Base-by-base conservation (phyloP, 2,329 filamentous ascomycete genomes). In the Fusarium chaquense region DNA sequence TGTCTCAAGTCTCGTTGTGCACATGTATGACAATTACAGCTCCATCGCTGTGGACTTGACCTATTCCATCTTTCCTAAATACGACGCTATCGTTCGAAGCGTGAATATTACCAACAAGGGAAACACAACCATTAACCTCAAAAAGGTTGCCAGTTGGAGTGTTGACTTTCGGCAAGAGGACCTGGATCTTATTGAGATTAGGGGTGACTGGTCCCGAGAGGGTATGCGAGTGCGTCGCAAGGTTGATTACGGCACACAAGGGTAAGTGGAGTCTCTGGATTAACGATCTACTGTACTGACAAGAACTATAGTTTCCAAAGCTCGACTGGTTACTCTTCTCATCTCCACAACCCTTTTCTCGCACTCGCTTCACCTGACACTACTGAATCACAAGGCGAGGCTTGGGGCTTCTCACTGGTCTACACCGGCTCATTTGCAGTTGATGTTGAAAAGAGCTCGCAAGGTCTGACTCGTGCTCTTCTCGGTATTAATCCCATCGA, bases 291-390 rank as follows among this genome's bases (percentile, higher is more conserved):
- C 0, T 0, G 6, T 38, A 3, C 13, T 16, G 6, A 58, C 41
- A 18, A 43, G 6, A 18, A 55, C 1, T 54, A 3, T 16, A 88
- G 87, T 9, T 90, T 91, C 75, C 85, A 86, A 18, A 90, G 88
- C 65, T 84, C 82, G 0, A 84, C 83, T 2, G 89, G 89, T 0
- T 91, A 88, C 72, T 88, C 88, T 0, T 90, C 88, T 0, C 87
- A 90, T 67, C 79, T 88, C 1, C 87, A 90, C 75, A 91, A 91
- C 64, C 88, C 89, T 0, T 91, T 91, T 78, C 81, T 91, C 22
- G 82, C 86, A 0, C 78, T 91, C 1, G 82, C 87, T 0, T 80
- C 85, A 2, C 84, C 88, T 0, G 81, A 79, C 0, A 87, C 89
- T 0, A 91, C 88, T 0, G 89, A 91, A 68, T 83, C 84, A 0